Evolutionary conservation across 2,329 filamentous ascomycete species (phyloP), one percentile per base, ranked within the genome.

Genomic region (Teratosphaeria zuluensis): DNA sequence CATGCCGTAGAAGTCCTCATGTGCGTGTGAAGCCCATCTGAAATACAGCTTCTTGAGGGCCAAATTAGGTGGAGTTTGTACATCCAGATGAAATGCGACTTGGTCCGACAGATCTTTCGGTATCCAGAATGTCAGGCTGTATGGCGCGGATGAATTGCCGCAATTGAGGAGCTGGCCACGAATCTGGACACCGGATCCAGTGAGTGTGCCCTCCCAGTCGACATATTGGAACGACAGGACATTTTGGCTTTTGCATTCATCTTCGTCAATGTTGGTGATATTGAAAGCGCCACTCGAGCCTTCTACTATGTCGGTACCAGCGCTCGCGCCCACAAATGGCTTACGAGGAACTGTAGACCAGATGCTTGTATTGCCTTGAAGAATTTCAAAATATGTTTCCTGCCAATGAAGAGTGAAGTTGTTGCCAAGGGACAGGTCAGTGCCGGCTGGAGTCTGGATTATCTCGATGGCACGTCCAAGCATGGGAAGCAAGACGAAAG

Each of bases 1-100:
- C 7, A 69, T 60, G 3, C 68, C 67, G 56, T 69, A 69, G 54
- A 70, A 64, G 55, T 65, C 63, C 54, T 70, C 68, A 51, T 59
- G 38, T 2, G 60, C 55, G 4, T 63, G 60, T 3, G 66, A 67
- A 14, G 55, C 38, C 35, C 61, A 64, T 33, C 61, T 56, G 51
- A 70, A 63, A 61, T 66, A 69, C 21, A 67, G 56, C 59, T 69
- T 68, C 51, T 67, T 68, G 32, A 66, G 57, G 3, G 61, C 48
- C 2, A 52, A n/a, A 24, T 57, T 61, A 4, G 55, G 55, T 4
- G 60, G 56, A 9, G 59, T 38, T 8, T 51, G 56, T 21, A 66
- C 57, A 32, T 62, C 56, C 38, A 68, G 54, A 51, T 61, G 60
- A 55, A 68, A 68, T 2, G 65, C 61, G 12, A 67, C 56, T 1